A percentile compares a stretch with the other conserved stretches of the same genome.
phyloP scores from a whole-genome alignment of 2,329 filamentous ascomycete species.

The Claviceps sp. region DNA sequence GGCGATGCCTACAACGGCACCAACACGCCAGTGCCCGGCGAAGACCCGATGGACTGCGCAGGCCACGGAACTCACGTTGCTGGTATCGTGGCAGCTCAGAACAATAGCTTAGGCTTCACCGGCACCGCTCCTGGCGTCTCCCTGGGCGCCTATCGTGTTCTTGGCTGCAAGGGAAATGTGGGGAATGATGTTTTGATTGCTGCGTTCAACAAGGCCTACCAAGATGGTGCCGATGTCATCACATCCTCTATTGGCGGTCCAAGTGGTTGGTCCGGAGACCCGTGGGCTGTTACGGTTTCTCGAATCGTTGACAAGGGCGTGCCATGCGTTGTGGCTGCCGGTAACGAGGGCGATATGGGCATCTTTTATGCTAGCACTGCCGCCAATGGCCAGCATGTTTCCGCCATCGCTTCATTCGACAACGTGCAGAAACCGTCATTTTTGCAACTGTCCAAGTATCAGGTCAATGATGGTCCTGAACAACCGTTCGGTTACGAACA shows the following conservation, averaged over 20 bases:
- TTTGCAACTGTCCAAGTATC: conserved; percentile 27
- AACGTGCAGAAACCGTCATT: conserved; percentile 30
- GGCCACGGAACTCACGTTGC: conserved; percentile 51
- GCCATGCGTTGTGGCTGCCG: conserved; percentile 38
- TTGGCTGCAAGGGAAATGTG: conserved; percentile 37
- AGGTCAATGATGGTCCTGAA: conserved; percentile 20
- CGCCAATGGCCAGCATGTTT: conserved; percentile 32
- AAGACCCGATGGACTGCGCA: conserved; percentile 40
- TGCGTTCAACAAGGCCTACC: conserved; percentile 45
- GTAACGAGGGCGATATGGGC: conserved; percentile 33
- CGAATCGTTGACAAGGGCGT: conserved; percentile 41
- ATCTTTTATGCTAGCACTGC: conserved; percentile 37
- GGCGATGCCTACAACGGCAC: conserved; percentile 36
- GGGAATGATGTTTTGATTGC: conserved; percentile 43
- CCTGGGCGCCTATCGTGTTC: conserved; percentile 43
- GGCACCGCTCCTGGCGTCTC: conserved; percentile 43
- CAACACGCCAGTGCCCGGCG: conserved; percentile 28
- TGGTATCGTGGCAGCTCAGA: conserved; percentile 48
- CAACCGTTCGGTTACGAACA: conserved; percentile 29
- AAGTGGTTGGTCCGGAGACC: conserved; percentile 38
- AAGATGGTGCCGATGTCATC: conserved; percentile 46
- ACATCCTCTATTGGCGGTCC: conserved; percentile 39
- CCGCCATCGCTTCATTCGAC: conserved; percentile 37
- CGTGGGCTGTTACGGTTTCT: conserved; percentile 36
- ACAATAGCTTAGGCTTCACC: conserved; percentile 38